phyloP scores from a whole-genome alignment of 2,329 filamentous ascomycete species.

The Samsoniella hepiali region DNA sequence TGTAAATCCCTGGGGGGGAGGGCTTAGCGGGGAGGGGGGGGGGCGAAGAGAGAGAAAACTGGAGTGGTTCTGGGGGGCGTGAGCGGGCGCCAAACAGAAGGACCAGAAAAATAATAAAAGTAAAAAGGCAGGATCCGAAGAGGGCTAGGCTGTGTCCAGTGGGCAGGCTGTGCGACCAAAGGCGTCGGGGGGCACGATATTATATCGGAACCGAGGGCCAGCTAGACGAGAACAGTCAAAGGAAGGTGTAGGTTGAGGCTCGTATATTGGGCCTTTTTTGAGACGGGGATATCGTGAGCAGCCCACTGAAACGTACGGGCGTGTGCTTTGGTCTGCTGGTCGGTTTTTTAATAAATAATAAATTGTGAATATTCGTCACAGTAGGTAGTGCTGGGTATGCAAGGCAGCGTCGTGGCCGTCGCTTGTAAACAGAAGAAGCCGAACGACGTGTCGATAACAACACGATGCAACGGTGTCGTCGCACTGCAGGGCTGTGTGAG shows the following conservation, averaged over 20 bases:
- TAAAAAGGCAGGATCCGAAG: not conserved
- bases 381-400: not conserved
- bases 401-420: not conserved
- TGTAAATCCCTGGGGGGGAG: not conserved
- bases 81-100: conserved; percentile 3
- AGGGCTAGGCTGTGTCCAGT: not conserved
- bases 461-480: not conserved
- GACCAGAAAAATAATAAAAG: not conserved
- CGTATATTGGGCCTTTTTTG: not conserved
- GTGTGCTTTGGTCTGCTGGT: not conserved
- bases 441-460: not conserved
- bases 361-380: too few relatives aligned
- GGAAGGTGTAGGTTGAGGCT: not conserved
- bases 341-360: not conserved
- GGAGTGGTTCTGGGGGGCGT: not conserved
- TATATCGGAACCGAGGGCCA: conserved; percentile 19
- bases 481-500: not conserved
- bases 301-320: not conserved
- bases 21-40: not conserved
- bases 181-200: conserved; percentile 21
- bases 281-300: not conserved
- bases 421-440: not conserved
- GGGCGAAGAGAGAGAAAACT: not conserved
- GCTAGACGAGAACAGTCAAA: not conserved
- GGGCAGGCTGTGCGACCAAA: conserved; percentile 15